phyloP scores from a whole-genome alignment of 2,329 filamentous ascomycete species.

The Tolypocladium ovalisporum region DNA sequence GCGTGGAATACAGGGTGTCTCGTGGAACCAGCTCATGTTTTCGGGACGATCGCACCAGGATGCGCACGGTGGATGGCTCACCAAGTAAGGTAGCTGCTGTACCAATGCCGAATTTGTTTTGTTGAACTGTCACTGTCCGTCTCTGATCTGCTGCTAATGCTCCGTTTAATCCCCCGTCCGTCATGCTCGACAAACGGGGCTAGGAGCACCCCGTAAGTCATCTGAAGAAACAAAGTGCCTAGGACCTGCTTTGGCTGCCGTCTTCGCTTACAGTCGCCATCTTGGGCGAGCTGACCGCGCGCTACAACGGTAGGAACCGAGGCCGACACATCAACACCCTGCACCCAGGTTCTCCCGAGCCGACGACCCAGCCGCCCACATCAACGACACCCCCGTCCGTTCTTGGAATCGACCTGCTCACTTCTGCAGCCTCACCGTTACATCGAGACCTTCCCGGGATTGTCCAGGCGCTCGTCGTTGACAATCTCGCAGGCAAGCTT shows the following conservation, averaged over 20 bases:
- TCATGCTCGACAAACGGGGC: not conserved
- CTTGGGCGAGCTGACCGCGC: not conserved
- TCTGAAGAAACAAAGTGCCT: not conserved
- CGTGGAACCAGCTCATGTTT: not conserved
- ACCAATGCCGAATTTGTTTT: not conserved
- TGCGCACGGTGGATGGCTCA: not conserved
- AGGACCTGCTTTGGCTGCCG: not conserved
- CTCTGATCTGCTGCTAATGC: too few species aligned
- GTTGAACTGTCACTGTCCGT: too few species aligned
- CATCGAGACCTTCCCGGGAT: not conserved
- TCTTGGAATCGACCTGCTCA: not conserved
- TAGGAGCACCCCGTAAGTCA: not conserved
- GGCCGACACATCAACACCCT: not conserved
- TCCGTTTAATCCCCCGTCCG: too few species aligned
- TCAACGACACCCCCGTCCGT: not conserved
- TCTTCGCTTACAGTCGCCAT: not conserved
- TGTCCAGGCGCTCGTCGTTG: not conserved
- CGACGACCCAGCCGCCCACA: not conserved
- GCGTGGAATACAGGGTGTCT: slow-evolving; percentile 2
- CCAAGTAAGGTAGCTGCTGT: not conserved
- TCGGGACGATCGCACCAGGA: not conserved
- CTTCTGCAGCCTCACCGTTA: not conserved
- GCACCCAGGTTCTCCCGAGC: not conserved
- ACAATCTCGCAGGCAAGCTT: not conserved
- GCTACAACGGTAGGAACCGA: not conserved